Base-by-base conservation (phyloP, 2,329 filamentous ascomycete genomes). In the Ophiosphaerella narmari region DNA sequence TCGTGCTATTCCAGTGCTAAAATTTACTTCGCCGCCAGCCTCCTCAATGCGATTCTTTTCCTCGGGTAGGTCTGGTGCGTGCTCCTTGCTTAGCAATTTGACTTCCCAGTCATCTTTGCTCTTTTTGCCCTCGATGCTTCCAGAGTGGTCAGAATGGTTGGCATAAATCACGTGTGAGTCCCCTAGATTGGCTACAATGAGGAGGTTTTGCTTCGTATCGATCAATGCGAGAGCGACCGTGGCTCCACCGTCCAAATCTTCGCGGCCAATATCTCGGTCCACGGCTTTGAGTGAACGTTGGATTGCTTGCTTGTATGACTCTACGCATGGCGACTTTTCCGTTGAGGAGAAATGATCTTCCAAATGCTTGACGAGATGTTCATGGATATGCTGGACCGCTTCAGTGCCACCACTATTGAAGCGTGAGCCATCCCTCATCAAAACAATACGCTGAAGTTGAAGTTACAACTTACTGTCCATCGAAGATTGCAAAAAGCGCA, bases 111-210 rank as follows among this genome's bases (percentile, higher is more conserved):
- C 55, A 9, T 50, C 48, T 16, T 52, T 53, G 12, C 33, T 40
- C 29, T 50, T 54, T 24, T 16, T 40, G 41, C 29, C 45, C 24
- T 32, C 43, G 21, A 47, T 39, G 36, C 39, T 46, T 7, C 39
- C 46, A 4, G 49, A 49, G 26, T 58, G 44, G 7, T 40, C 43
- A 9, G 56, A 46, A 18, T 54, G 54, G 11, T 55, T 50, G 13
- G 59, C 61, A 44, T 60, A 58, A 16, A 60, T 47, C 36, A 57
- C 50, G 32, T 66, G 61, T 9, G 61, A 64, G 44, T 66, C 62
- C 18, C 62, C 62, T 2, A 66, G 35, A 35, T 66, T 55, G 16
- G 61, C 61, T 32, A 60, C 55, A 7, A 66, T 43, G 6, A 66
- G 54, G 23, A 64, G 43, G 24, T 52, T 60, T 29, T 62, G 62